Base-by-base conservation (phyloP, 257 asterid species). In the Solanum pinnatisectum region DNA sequence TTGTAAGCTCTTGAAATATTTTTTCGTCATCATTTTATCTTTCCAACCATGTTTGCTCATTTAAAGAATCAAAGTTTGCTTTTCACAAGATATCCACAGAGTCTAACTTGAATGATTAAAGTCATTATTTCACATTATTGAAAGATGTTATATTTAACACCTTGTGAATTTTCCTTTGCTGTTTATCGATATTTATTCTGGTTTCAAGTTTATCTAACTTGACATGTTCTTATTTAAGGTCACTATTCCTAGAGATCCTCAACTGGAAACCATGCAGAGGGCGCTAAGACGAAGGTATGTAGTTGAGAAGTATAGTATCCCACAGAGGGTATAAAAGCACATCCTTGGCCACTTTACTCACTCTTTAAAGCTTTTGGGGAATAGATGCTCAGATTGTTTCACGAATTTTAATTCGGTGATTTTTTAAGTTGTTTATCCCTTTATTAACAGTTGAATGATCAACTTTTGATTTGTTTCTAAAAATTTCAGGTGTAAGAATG, bases 181-280 rank as follows among this genome's bases (percentile, higher is more conserved):
- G 35, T 42, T 86, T 68, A 18, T 42, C 70, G 36, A 40, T 27
- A 25, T 67, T 32, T 67, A 35, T 59, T n/a, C 72, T 36, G 23
- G 37, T 65, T 71, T 20, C 84, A 89, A 89, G 83, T 44, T 52
- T 84, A 89, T 88, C 84, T 89, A 52, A 70, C 84, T 32, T 81
- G 14, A 46, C n/a, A 49, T 59, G 30, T 89, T 86, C 79, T 63
- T 65, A 83, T 32, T 65, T 40, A 93, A 95, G 95, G 94, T 93
- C 70, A 96, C 98, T 25, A 74, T 94, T 89, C 98, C 99, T 52
- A 94, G 87, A 92, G 98, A 94, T 88, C 98, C 98, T 1, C 96
- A 90, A 88, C 91, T 95, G 90, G 96, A 92, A 87, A 95, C 99
- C 46, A 87, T 52, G 87, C 93, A 92, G 18, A 94, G 98, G 90